A percentile compares a stretch with the other conserved stretches of the same genome.
These are phyloP conservation scores for Chlorophyllum brunneum DNA, from an alignment of 768 basidiomycete species.

Conservation along the genomic window DNA sequence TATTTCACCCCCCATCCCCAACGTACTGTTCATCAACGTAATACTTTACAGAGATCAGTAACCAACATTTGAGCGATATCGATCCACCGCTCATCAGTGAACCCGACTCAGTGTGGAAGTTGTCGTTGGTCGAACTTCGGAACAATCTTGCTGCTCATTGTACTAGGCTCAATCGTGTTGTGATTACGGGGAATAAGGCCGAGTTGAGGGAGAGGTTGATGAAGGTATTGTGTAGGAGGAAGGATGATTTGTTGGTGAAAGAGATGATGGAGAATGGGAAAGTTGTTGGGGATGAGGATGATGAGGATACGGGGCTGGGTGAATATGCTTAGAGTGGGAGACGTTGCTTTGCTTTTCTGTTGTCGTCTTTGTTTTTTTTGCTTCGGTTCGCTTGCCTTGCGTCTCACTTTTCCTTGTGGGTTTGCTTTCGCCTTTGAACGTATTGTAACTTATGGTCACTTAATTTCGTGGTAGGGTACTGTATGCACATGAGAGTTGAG, in stretches of 20 bases:
- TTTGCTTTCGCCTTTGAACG: too few relatives aligned
- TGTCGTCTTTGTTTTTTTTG: too few relatives aligned
- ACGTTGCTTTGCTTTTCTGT: not conserved
- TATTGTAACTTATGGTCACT: too few relatives aligned
- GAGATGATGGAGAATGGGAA: conserved; percentile 24
- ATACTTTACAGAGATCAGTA: conserved; percentile 35
- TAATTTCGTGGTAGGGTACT: too few relatives aligned
- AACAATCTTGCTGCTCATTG: conserved; percentile 59
- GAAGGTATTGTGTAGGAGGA: conserved; percentile 41
- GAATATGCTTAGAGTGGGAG: not conserved
- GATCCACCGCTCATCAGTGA: conserved; percentile 46
- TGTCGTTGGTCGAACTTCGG: conserved; percentile 46
- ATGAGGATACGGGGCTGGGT: not conserved
- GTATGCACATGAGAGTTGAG: too few relatives aligned
- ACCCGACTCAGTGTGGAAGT: conserved; percentile 33
- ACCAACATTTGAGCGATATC: conserved; percentile 44
- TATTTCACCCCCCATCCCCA: not conserved
- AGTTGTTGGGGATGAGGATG: not conserved
- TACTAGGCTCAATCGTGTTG: conserved; percentile 38
- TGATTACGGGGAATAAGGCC: conserved; percentile 38
- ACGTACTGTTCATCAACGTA: not conserved
- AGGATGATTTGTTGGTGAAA: conserved; percentile 48
- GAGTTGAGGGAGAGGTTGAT: conserved; percentile 49
- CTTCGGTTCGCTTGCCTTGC: too few relatives aligned
- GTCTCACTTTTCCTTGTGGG: too few relatives aligned